Base-by-base conservation (phyloP, 2,329 filamentous ascomycete species). In the Cercospora citrullina region DNA sequence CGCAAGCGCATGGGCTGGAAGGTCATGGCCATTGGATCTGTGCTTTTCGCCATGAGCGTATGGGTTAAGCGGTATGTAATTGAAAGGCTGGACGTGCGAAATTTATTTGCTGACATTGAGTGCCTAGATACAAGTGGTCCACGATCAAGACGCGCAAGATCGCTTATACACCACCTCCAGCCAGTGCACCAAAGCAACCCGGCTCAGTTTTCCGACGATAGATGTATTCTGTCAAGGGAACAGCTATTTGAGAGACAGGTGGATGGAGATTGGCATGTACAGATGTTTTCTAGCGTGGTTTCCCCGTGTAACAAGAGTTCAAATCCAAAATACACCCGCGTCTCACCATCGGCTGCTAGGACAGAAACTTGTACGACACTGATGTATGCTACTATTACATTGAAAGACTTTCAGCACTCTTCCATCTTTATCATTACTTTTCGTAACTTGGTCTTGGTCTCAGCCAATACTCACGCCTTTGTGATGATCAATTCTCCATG, bases 1-100 rank as follows among this genome's bases (percentile, higher is more conserved):
- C 91, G 95, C 80, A 99, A 99, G 91, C 95, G 93, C 86, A 99
- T 98, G 95, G 95, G 95, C 78, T 89, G 96, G 88, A 98, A 99
- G 90, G 92, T 96, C 64, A 82, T 99, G 76, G 89, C 91, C 74
- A 88, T 97, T 74, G 89, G 89, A 65, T 87, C 90, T 70, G 88
- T 90, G 70, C 86, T 99, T 72, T 91, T 93, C 79, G 93, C 92
- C 66, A 78, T 98, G 77, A 96, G 91, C 81, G 89, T 99, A 77
- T 99, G 94, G 93, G 91, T 98, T 74, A 99, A 99, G 91, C 90
- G 94, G 85, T 85, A 75, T 75, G 81, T 70, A 21, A 10, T 53
- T 16, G 4, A 55, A 18, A 23, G n/a, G 4, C 21, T 16, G 0
- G 16, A 5, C 12, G 45, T 26, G 2, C 26, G 2, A 8, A 1